phyloP scores from a whole-genome alignment of 768 basidiomycete species.

The Lentinula guzmanii region DNA sequence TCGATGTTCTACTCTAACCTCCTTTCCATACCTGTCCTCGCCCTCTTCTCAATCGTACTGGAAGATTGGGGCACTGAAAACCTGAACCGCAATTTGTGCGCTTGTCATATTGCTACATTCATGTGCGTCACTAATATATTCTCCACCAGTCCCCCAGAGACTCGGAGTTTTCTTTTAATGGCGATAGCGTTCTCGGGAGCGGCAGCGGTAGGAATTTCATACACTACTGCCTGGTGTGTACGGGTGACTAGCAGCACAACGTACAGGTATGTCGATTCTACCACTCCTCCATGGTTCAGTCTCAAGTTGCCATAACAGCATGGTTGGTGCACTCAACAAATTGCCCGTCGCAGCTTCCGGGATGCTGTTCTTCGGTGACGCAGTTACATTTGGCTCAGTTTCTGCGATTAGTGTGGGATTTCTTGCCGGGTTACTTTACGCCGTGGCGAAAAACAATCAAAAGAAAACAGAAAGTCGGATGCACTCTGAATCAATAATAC shows the following conservation, averaged over 20 bases:
- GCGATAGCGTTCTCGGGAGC: constrained; percentile 97
- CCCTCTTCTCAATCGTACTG: constrained; percentile 71
- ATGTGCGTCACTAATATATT: background rate
- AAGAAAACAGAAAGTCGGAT: constrained; percentile 63
- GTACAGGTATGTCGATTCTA: constrained; percentile 61
- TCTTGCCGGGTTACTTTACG: constrained; percentile 87
- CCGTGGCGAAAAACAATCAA: constrained; percentile 92
- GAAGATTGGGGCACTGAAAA: constrained; percentile 89
- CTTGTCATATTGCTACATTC: constrained; percentile 24
- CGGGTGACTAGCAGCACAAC: constrained; percentile 95
- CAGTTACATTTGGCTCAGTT: constrained; percentile 82
- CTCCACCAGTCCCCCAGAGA: constrained; percentile 69
- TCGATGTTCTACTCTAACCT: constrained; percentile 99
- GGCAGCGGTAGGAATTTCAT: constrained; percentile 95
- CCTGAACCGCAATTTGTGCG: constrained; percentile 78
- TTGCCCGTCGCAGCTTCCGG: constrained; percentile 98
- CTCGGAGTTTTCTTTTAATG: constrained; percentile 69
- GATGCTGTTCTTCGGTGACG: constrained; percentile 93
- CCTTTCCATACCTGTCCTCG: constrained; percentile 87
- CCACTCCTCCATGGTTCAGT: background rate
- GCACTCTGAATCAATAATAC: constrained; percentile 51
- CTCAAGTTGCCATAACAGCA: constrained; percentile 37
- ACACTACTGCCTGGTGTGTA: constrained; percentile 98
- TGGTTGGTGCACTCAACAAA: constrained; percentile 98
- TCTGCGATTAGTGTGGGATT: constrained; percentile 86